Evolutionary conservation across 2,329 filamentous ascomycete species (phyloP).

Genomic region (Penicillium sp.): DNA sequence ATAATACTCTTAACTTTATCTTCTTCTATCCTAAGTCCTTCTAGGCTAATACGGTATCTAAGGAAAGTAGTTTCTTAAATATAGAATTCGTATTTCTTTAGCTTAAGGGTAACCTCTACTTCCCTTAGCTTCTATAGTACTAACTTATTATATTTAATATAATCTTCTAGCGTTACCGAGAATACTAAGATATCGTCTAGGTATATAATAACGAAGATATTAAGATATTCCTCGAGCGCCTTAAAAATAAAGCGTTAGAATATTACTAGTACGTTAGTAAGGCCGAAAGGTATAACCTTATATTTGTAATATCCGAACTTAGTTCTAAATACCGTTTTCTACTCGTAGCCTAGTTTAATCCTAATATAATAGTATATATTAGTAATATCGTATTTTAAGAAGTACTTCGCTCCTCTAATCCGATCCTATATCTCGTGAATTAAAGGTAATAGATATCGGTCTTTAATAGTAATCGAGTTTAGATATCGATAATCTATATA

Average conservation of each 20-base stretch:
- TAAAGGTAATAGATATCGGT: background rate
- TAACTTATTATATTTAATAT: too few relatives aligned
- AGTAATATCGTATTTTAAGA: constrained; percentile 2
- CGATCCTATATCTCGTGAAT: constrained; percentile 6
- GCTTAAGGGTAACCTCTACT: too few relatives aligned
- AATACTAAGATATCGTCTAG: too few relatives aligned
- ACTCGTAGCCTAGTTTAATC: background rate
- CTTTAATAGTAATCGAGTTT: too few relatives aligned
- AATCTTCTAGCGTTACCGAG: too few relatives aligned
- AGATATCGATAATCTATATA: too few relatives aligned
- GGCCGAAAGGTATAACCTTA: background rate
- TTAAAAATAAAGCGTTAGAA: constrained; percentile 4
- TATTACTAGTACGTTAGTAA: background rate
- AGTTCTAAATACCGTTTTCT: background rate
- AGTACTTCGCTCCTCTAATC: background rate
- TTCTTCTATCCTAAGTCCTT: too few relatives aligned
- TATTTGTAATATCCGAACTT: background rate
- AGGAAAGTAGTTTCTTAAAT: too few relatives aligned
- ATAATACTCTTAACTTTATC: too few relatives aligned
- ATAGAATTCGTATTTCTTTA: too few relatives aligned
- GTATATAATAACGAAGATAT: background rate
- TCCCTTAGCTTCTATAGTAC: too few relatives aligned
- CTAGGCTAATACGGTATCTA: too few relatives aligned
- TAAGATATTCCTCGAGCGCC: background rate
- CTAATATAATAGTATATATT: constrained; percentile 3